Evolutionary conservation across 1,284 basidiomycete genomes (phyloP).

Genomic region (Austropuccinia psidii): DNA sequence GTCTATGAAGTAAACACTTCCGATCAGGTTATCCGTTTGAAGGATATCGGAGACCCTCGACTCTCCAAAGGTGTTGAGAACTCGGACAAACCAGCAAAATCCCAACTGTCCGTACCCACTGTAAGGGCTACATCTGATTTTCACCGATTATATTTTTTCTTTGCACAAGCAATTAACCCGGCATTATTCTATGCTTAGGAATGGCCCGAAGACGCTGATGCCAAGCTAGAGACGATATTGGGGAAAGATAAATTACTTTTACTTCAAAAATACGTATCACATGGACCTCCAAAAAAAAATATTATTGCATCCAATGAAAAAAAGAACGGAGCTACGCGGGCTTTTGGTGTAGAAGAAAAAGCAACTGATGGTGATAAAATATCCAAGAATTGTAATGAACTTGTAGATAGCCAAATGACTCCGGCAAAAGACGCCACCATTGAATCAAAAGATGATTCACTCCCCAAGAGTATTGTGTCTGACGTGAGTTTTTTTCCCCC

Average conservation of each 20-base stretch:
- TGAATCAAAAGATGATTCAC: not conserved
- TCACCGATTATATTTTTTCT: too few relatives aligned
- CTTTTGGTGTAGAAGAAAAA: too few relatives aligned
- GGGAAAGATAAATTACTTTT: constrained; percentile 1
- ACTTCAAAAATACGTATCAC: constrained; percentile 19
- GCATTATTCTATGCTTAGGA: too few relatives aligned
- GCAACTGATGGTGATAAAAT: too few relatives aligned
- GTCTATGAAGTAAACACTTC: constrained; percentile 24
- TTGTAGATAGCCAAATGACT: not conserved
- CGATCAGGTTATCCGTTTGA: constrained; percentile 16
- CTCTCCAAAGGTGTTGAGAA: not conserved
- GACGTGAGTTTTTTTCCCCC: constrained; percentile 22
- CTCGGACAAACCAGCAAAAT: not conserved
- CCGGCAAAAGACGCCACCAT: not conserved
- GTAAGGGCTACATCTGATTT: not conserved
- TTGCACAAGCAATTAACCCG: too few relatives aligned
- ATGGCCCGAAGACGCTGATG: constrained; percentile 22
- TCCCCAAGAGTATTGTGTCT: not conserved
- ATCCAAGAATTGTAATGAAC: not conserved
- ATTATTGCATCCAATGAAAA: not conserved
- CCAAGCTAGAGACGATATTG: not conserved
- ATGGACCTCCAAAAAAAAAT: constrained; percentile 12
- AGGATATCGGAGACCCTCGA: constrained; percentile 19
- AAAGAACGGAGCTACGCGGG: not conserved
- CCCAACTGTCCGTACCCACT: not conserved